A percentile compares a stretch with the other conserved stretches of the same genome.
phyloP scores from a whole-genome alignment of 1,284 basidiomycete genomes.

The Ganoderma meredithae region DNA sequence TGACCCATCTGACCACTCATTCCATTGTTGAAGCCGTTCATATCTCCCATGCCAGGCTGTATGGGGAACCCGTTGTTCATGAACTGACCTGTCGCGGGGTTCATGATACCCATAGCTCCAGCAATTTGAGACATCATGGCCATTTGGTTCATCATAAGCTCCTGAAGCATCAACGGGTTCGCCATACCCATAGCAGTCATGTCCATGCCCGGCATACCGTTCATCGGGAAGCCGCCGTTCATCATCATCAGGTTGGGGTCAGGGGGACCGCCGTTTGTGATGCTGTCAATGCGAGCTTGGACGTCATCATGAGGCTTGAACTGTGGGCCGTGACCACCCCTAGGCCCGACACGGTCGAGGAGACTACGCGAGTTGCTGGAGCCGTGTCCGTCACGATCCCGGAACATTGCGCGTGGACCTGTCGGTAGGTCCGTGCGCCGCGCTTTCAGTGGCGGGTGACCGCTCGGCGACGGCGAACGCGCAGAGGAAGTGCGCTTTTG shows the following conservation, averaged over 20 bases:
- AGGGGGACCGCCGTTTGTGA: constrained; percentile 59
- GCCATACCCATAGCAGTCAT: constrained; percentile 65
- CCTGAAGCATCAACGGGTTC: constrained; percentile 78
- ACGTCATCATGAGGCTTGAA: constrained; percentile 64
- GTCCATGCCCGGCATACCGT: constrained; percentile 65
- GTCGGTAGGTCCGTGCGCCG: constrained; percentile 79
- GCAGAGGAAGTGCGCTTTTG: constrained; percentile 76
- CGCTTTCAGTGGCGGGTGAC: constrained; percentile 62
- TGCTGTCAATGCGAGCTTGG: constrained; percentile 79
- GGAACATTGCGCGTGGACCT: constrained; percentile 80
- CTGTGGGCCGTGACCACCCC: constrained; percentile 41
- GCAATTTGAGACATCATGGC: constrained; percentile 86
- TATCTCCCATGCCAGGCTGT: constrained; percentile 36
- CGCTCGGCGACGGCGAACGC: constrained; percentile 76
- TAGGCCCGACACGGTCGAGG: constrained; percentile 72
- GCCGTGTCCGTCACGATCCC: constrained; percentile 45
- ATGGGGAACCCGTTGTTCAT: constrained; percentile 35
- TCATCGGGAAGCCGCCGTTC: constrained; percentile 51
- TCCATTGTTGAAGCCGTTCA: constrained; percentile 9
- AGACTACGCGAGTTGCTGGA: constrained; percentile 61
- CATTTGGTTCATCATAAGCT: constrained; percentile 89
- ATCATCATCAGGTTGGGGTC: constrained; percentile 67
- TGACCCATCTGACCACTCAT: constrained; percentile 5
- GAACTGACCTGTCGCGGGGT: constrained; percentile 60
- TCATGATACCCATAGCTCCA: constrained; percentile 75